A percentile compares a stretch with the other conserved stretches of the same genome.
phyloP scores from a whole-genome alignment of 345 rosid species.

The Noccaea bulbosa region DNA sequence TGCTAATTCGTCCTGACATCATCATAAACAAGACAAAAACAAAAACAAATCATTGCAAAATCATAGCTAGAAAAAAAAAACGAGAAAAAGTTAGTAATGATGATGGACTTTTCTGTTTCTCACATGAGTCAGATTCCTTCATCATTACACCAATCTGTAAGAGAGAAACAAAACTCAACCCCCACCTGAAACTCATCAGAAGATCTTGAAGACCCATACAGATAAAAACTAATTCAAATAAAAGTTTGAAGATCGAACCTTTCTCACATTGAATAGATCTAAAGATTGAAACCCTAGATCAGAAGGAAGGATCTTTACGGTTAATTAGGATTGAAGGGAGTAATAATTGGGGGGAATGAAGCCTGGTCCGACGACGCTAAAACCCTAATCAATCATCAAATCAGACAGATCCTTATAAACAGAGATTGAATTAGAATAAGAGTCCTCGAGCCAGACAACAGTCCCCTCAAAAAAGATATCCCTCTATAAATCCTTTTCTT shows the following conservation, averaged over 20 bases:
- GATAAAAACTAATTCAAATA: background rate
- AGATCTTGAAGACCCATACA: background rate
- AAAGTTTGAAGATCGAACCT: slow-evolving; percentile 35
- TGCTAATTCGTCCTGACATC: slow-evolving; percentile 32
- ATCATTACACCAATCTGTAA: slow-evolving; percentile 68
- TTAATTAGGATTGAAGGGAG: slow-evolving; percentile 41
- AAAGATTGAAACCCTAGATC: slow-evolving; percentile 21
- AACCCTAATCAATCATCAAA: slow-evolving; percentile 42
- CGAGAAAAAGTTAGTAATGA: slow-evolving; percentile 50
- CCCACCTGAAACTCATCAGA: slow-evolving; percentile 13
- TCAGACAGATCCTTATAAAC: background rate
- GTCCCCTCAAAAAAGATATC: slow-evolving; percentile 77
- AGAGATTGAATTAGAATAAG: slow-evolving; percentile 30
- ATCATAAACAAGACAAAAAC: slow-evolving; percentile 10
- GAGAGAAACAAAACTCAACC: slow-evolving; percentile 2
- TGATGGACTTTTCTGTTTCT: slow-evolving; percentile 46
- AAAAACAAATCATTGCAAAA: slow-evolving; percentile 46
- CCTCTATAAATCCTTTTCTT: slow-evolving; percentile 28
- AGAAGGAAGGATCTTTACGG: background rate
- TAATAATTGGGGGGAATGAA: slow-evolving; percentile 96
- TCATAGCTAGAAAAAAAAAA: slow-evolving; percentile 34
- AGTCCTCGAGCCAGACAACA: slow-evolving; percentile 98
- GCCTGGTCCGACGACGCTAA: slow-evolving; percentile 94
- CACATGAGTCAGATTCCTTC: slow-evolving; percentile 52
- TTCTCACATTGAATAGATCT: slow-evolving; percentile 8